Conservation (phyloP, 371 early-diverging fungal species). For the Mucor mucedo region DNA sequence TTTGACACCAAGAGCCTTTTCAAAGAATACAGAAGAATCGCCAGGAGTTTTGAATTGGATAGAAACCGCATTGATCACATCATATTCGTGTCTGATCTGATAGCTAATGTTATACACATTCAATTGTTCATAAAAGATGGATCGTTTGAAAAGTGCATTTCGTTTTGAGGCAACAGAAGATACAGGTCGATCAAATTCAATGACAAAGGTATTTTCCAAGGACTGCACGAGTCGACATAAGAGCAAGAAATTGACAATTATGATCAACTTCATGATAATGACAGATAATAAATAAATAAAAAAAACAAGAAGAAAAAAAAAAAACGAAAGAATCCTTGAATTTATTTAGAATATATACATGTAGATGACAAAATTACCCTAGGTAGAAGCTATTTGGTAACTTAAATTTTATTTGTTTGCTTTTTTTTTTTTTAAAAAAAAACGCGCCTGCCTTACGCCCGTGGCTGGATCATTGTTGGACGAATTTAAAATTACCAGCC, state of each 20-base stretch:
- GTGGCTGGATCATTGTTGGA: too few species aligned
- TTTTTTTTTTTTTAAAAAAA: neutral
- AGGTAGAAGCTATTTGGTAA: neutral
- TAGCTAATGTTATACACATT: constrained; percentile 33
- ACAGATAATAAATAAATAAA: neutral
- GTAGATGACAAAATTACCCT: neutral
- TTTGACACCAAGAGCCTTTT: constrained; percentile 32
- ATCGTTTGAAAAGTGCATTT: constrained; percentile 18
- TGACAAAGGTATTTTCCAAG: constrained; percentile 23
- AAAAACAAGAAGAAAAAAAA: neutral
- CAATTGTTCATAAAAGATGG: constrained; percentile 32
- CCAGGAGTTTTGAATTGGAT: constrained; percentile 32
- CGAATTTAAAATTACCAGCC: too few species aligned
- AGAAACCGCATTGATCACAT: constrained; percentile 48
- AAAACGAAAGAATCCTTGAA: neutral
- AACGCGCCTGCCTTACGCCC: neutral
- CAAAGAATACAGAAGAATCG: constrained; percentile 34
- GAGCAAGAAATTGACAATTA: neutral
- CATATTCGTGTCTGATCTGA: constrained; percentile 41
- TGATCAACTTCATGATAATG: neutral
- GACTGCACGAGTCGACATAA: neutral
- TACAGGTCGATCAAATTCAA: constrained; percentile 33
- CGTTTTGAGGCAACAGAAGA: constrained; percentile 16
- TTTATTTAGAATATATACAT: neutral
- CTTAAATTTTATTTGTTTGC: neutral